phyloP scores from a whole-genome alignment of 192 early-diverging fungal species.

The Geosiphon pyriformis region DNA sequence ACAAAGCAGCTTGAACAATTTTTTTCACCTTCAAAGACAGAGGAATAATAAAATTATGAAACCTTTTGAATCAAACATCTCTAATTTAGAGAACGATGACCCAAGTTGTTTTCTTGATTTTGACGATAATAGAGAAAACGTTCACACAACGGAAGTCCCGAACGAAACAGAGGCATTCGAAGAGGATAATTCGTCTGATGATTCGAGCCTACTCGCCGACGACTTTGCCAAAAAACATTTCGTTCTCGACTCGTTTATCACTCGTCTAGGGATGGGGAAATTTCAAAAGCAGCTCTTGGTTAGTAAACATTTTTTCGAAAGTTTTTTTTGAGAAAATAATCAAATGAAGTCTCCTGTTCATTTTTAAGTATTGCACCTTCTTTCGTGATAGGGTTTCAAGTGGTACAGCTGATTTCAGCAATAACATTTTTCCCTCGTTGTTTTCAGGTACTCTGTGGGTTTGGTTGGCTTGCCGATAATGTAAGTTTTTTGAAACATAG shows the following conservation, averaged over 20 bases:
- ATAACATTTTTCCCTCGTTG: not conserved
- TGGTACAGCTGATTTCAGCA: not conserved
- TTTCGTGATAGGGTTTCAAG: not conserved
- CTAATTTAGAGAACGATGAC: no score
- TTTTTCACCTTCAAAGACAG: no score
- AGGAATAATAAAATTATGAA: no score
- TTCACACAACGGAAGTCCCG: no score
- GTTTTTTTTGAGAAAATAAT: not conserved
- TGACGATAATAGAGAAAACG: no score
- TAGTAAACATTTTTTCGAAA: constrained; percentile 7
- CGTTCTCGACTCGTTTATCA: constrained; percentile 54
- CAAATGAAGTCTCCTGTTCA: not conserved
- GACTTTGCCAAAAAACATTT: constrained; percentile 1
- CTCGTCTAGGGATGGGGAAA: constrained; percentile 65
- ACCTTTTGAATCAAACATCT: no score
- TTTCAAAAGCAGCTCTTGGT: constrained; percentile 61
- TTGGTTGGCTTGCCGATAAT: constrained; percentile 88
- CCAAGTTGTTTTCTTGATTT: no score
- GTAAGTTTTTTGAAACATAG: constrained; percentile 44
- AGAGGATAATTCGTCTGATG: not conserved
- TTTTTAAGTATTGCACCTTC: not conserved
- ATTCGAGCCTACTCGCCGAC: not conserved
- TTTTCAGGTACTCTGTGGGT: constrained; percentile 59
- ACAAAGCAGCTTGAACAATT: no score
- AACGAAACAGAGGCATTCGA: no score